Base-by-base conservation (phyloP, 2,329 filamentous ascomycete genomes). In the Neofusicoccum parvum region DNA sequence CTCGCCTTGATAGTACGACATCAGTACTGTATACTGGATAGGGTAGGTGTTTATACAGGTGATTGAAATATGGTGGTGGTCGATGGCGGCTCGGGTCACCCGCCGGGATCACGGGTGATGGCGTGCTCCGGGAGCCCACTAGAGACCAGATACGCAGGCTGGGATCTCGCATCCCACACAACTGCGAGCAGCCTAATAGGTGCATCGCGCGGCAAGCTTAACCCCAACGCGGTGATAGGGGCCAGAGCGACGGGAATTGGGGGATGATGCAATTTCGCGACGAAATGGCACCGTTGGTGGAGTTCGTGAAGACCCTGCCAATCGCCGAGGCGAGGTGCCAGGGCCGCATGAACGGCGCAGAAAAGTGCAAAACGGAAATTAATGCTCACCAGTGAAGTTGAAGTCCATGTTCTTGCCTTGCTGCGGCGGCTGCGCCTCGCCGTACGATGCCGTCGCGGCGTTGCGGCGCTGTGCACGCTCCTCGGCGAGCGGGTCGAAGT, bases 1-100 rank as follows among this genome's bases (percentile, higher is more conserved):
- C 70, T 80, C 76, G 71, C 74, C 75, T 80, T 71, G 68, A 64
- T 75, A 76, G 46, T 73, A 65, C 23, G 46, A 48, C 65, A 66
- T 66, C 46, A 66, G 65, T 45, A 64, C 43, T 20, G 51, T 50
- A 37, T 54, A 46, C 48, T 51, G 46, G 37, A 53, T 62, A 48
- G 27, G 20, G 58, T 53, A 62, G 56, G 17, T 48, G 56, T 37
- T 15, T 60, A 60, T 53, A 60, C 54, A 56, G 49, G n/a, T 56
- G 41, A 46, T 60, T 60, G n/a, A 65, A 62, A 62, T 53, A 60
- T 65, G 64, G 37, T 62, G 56, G 49, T 54, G 48, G 64, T 65
- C 36, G 63, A 43, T 50, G 48, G 34, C 37, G 45, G 46, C 54
- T 65, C 37, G 46, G 56, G 48, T 23, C 32, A 51, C 37, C 54